Conservation (phyloP, 78 protist genomes). For the Capsaspora owczarzaki region DNA sequence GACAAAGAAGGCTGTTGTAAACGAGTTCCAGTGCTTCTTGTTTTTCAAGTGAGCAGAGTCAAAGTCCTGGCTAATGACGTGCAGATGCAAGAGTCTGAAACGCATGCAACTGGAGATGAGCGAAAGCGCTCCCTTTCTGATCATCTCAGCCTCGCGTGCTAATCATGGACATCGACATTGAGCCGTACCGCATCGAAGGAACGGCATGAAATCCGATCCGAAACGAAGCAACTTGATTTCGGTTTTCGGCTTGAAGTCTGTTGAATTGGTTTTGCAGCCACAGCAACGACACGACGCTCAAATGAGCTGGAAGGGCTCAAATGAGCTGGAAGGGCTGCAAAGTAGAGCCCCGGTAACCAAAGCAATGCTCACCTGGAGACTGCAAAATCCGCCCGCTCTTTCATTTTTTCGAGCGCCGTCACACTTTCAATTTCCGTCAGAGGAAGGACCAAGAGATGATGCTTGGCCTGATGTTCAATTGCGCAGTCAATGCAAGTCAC, state of each 20-base stretch:
- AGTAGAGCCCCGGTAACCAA: neutral
- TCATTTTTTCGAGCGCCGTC: neutral
- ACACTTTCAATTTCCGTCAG: neutral
- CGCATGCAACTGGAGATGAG: neutral
- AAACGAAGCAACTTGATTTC: neutral
- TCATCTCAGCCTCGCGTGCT: neutral
- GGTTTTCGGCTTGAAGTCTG: neutral
- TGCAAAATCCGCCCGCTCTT: neutral
- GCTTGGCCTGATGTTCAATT: neutral
- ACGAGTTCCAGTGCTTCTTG: conserved; percentile 72
- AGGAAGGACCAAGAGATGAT: neutral
- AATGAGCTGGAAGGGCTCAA: neutral
- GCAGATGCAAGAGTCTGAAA: conserved; percentile 41
- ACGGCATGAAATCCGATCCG: conserved; percentile 52
- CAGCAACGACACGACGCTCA: too few relatives aligned
- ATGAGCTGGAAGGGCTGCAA: neutral
- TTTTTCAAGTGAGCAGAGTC: conserved; percentile 45
- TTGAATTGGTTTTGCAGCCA: too few relatives aligned
- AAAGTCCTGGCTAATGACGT: conserved; percentile 58
- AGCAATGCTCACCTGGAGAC: neutral
- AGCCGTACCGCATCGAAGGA: conserved; percentile 14
- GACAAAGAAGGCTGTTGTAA: conserved; percentile 56
- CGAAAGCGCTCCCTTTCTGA: too few relatives aligned
- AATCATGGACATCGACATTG: neutral
- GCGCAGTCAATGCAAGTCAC: neutral